Evolutionary conservation across 306 rosid genomes (phyloP).

Genomic region (Cicer yamashitae): DNA sequence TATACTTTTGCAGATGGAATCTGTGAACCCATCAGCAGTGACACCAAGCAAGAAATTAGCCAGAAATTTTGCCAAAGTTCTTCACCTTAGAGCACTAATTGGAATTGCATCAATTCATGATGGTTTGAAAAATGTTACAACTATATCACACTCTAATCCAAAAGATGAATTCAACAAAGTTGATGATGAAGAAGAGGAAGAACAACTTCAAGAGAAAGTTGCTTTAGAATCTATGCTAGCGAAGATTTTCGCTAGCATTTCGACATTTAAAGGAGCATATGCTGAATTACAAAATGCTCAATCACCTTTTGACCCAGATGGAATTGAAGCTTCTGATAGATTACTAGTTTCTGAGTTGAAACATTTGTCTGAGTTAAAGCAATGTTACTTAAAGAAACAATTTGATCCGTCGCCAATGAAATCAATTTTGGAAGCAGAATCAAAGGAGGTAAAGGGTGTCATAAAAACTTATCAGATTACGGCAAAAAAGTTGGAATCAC

Average conservation of each 20-base stretch:
- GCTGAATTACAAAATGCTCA: conserved; percentile 79
- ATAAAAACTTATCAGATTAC: conserved; percentile 64
- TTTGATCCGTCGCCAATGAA: conserved; percentile 70
- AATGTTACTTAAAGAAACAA: conserved; percentile 75
- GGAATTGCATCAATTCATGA: conserved; percentile 62
- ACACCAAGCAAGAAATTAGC: conserved; percentile 72
- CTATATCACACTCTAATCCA: no score
- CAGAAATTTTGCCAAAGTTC: conserved; percentile 78
- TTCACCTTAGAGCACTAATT: conserved; percentile 63
- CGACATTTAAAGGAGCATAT: conserved; percentile 79
- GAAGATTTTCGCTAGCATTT: conserved; percentile 71
- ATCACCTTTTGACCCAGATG: conserved; percentile 78
- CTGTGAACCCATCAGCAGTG: conserved; percentile 61
- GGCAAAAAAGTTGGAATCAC: conserved; percentile 77
- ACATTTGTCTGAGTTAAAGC: conserved; percentile 81
- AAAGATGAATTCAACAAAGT: conserved; percentile 19
- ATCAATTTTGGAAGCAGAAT: conserved; percentile 65
- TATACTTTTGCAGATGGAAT: conserved; percentile 71
- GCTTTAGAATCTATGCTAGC: conserved; percentile 75
- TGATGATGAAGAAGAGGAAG: conserved; percentile 62
- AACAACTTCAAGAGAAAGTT: conserved; percentile 45
- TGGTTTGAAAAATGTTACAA: conserved; percentile 44
- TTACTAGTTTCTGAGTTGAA: conserved; percentile 65
- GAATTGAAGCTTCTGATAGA: conserved; percentile 75
- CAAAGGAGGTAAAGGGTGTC: conserved; percentile 76